Evolutionary conservation across 1,139 yeast genomes (phyloP), one percentile per base, ranked within the genome.

Genomic region (Casaregolazyma suthepensis): DNA sequence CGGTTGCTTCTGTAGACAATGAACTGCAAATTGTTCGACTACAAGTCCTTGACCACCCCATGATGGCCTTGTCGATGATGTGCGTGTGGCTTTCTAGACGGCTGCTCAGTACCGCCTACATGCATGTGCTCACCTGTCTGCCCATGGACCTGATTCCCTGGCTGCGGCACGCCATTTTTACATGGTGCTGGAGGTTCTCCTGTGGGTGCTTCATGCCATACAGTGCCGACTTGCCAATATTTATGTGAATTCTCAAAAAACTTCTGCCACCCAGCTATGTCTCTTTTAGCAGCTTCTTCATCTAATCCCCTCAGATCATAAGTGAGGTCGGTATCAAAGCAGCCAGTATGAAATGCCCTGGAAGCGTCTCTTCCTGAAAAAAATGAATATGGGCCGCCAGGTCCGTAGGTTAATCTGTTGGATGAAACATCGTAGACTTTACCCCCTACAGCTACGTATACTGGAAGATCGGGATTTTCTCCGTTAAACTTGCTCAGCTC

Each of bases 271-370:
- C 71, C 67, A 2, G 45, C 50, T 20, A 78, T 62, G 18, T 63
- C 67, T 10, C 52, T 50, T 18, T 56, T 53, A 0, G 69, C 71
- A 43, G 65, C 66, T 1, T 64, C 69, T 23, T 58, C 61, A 40
- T 71, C 74, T 37, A 86, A 66, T 0, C 87, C 94, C 29, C 95
- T 69, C 45, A 87, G 67, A 65, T 87, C 95, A 64, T 81, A 78
- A 0, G 91, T 87, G 61, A 77, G 73, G 17, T 73, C 75, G 19
- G 78, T 75, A 45, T 71, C 67, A 59, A 87, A 80, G 63, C 96
- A 87, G 4, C 94, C 94, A 1, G 93, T 87, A 3, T 82, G 85
- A 62, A 80, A 83, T 23, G 89, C 89, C 48, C 96, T 71, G 0
- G 93, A 85, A 46, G 82, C 79, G 65, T 88, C 96, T 48, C 71